phyloP scores from a whole-genome alignment of 139 green algal genomes.

The Auxenochlorella pyrenoidosa region DNA sequence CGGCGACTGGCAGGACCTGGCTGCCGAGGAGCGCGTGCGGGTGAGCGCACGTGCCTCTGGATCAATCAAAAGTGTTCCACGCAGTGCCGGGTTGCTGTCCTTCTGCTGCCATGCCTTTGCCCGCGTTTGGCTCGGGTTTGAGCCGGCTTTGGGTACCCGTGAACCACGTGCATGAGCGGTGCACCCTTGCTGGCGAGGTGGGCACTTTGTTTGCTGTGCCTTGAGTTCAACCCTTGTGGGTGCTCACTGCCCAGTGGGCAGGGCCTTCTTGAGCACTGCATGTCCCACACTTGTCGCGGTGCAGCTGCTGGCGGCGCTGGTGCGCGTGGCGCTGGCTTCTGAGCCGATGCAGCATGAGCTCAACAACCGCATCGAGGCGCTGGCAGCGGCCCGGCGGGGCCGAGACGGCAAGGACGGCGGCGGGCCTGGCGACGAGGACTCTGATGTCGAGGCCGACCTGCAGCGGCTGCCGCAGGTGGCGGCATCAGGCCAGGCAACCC shows the following conservation, averaged over 20 bases:
- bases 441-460: slow-evolving; percentile 17
- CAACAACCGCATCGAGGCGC: slow-evolving; percentile 58
- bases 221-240: too few species aligned
- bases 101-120: too few species aligned
- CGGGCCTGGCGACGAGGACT: slow-evolving; percentile 29
- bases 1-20: slow-evolving; percentile 74
- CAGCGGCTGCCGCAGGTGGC: not conserved
- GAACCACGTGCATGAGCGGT: not conserved
- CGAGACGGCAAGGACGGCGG: slow-evolving; percentile 1
- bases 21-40: slow-evolving; percentile 56
- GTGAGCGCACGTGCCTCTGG: not conserved
- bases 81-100: too few species aligned
- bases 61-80: too few species aligned
- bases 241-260: too few species aligned
- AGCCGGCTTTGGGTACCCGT: not conserved
- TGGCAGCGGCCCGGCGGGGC: slow-evolving; percentile 14
- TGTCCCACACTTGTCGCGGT: not conserved
- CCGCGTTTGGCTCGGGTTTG: too few species aligned
- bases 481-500: not conserved
- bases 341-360: slow-evolving; percentile 70
- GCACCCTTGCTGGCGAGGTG: too few species aligned
- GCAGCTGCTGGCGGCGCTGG: slow-evolving; percentile 67
- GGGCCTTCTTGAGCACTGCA: too few species aligned
- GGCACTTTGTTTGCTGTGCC: too few species aligned
- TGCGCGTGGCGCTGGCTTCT: slow-evolving; percentile 64